Evolutionary conservation across 345 rosid species (phyloP).

Genomic region (Aquilaria yunnanensis): DNA sequence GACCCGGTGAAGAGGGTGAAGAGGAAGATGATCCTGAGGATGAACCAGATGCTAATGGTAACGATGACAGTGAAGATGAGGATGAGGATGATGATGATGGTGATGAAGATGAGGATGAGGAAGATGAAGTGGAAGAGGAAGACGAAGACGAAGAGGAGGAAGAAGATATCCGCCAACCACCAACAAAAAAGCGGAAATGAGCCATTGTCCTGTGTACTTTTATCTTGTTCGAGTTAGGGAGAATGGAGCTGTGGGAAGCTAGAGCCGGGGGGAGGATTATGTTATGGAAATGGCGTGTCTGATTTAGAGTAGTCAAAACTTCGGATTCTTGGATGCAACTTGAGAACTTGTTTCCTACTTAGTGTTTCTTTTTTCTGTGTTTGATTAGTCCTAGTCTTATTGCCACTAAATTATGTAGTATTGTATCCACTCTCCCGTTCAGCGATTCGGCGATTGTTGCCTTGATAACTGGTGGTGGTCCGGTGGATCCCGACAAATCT

Average conservation of each 20-base stretch:
- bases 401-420: no score
- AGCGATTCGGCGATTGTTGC: no score
- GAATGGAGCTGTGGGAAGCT: conserved; percentile 7
- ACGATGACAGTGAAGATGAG: conserved; percentile 35
- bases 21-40: conserved; percentile 40
- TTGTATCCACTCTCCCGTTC: no score
- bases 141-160: conserved; percentile 34
- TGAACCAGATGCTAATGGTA: conserved; percentile 37
- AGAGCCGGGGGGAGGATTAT: conserved; percentile 9
- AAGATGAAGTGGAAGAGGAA: conserved; percentile 10
- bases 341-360: no score
- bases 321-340: not conserved
- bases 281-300: conserved; percentile 9
- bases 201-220: not conserved
- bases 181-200: conserved; percentile 59
- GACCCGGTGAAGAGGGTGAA: conserved; percentile 27
- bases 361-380: no score
- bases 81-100: conserved; percentile 32
- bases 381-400: no score
- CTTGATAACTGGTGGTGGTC: no score
- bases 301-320: conserved; percentile 13
- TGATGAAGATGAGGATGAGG: conserved; percentile 24
- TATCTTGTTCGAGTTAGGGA: conserved; percentile 4
- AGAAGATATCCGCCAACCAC: conserved; percentile 45
- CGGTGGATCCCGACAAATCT: no score